These are phyloP conservation scores for Mortierella sp. DNA, from an alignment of 371 early-diverging fungal genomes.

Conservation along the genomic window DNA sequence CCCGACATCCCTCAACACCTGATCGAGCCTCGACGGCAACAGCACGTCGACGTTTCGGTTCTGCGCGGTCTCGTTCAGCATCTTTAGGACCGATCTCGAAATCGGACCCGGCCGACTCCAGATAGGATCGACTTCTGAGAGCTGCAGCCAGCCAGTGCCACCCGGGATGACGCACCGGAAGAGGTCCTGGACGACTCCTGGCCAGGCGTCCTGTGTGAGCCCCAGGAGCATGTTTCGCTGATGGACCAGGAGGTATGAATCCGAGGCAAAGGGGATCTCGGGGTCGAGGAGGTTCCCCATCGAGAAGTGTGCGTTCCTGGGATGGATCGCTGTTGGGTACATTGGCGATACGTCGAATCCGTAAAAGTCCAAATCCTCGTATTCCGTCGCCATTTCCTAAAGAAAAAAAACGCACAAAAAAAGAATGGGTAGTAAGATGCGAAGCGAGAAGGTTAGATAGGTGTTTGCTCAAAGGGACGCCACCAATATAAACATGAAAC, in stretches of 20 bases:
- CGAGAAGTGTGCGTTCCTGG: conserved; percentile 64
- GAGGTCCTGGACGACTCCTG: conserved; percentile 46
- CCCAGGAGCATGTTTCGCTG: conserved; percentile 59
- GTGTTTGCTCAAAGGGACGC: too few species aligned
- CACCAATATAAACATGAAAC: not conserved
- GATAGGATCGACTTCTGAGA: conserved; percentile 66
- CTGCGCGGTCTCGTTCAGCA: conserved; percentile 53
- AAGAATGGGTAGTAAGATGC: not conserved
- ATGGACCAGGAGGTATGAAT: conserved; percentile 62
- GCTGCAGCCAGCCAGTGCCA: conserved; percentile 47
- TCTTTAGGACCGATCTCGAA: conserved; percentile 50
- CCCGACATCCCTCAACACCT: conserved; percentile 41
- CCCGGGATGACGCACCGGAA: conserved; percentile 43
- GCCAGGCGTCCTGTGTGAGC: conserved; percentile 54
- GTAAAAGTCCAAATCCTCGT: conserved; percentile 55
- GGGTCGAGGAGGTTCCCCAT: conserved; percentile 62
- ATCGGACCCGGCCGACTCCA: conserved; percentile 63
- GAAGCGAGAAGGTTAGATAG: not conserved
- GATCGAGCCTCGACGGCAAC: conserved; percentile 43
- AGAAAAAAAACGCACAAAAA: not conserved
- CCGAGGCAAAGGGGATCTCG: conserved; percentile 62
- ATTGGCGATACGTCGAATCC: conserved; percentile 68
- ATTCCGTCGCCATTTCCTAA: conserved; percentile 56
- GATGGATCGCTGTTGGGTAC: conserved; percentile 69
- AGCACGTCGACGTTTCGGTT: conserved; percentile 44